Conservation (phyloP, 805 yeast species). For the Dipodascus albidus region DNA sequence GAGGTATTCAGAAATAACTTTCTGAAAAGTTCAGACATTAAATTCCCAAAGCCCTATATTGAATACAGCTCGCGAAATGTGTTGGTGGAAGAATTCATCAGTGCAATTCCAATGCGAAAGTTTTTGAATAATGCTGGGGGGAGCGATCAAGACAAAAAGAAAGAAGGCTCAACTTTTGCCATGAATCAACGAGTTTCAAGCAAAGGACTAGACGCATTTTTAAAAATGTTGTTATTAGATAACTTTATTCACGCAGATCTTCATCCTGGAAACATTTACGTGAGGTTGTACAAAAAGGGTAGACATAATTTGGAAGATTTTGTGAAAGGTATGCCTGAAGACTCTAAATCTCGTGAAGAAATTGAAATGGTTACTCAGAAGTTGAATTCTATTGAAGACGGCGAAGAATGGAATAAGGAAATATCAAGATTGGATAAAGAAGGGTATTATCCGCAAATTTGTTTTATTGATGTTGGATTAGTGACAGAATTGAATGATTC, state of each 20-base stretch:
- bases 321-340: constrained; percentile 1
- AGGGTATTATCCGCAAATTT: constrained; percentile 73
- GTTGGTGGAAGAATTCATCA: constrained; percentile 73
- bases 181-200: constrained; percentile 25
- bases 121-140: constrained; percentile 34
- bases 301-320: constrained; percentile 26
- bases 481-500: constrained; percentile 75
- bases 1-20: constrained; percentile 63
- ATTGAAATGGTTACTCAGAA: constrained; percentile 15
- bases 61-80: constrained; percentile 56
- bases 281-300: constrained; percentile 47
- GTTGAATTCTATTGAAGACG: constrained; percentile 17
- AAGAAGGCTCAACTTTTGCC: constrained; percentile 35
- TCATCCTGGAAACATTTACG: constrained; percentile 92
- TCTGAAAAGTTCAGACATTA: constrained; percentile 42
- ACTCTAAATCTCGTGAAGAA: constrained; percentile 15
- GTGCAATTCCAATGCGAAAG: constrained; percentile 72
- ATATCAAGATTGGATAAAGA: constrained; percentile 37
- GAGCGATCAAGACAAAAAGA: constrained; percentile 29
- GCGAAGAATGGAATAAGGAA: constrained; percentile 34
- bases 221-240: constrained; percentile 85
- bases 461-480: constrained; percentile 87
- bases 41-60: constrained; percentile 70
- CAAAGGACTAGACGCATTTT: constrained; percentile 79
- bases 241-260: constrained; percentile 94